A percentile compares a stretch with the other conserved stretches of the same genome.
These are phyloP conservation scores for Acer negundo DNA, from an alignment of 345 rosid species.

Conservation along the genomic window DNA sequence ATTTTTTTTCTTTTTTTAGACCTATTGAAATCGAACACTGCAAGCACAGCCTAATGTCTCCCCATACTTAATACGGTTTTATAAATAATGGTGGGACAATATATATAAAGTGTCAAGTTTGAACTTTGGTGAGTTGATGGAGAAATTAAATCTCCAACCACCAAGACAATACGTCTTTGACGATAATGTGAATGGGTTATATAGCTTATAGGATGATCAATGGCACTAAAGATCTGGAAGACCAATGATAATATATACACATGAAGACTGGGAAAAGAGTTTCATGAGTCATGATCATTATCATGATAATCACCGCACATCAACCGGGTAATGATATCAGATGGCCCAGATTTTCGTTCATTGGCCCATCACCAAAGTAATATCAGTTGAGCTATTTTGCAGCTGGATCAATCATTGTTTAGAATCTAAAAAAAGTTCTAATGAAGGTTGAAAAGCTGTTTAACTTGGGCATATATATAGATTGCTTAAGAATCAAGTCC, in stretches of 20 bases:
- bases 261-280: not conserved
- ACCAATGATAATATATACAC: not conserved
- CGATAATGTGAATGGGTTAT: not conserved
- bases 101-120: too few species aligned
- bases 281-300: constrained; percentile 8
- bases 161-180: too few species aligned
- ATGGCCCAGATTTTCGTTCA: constrained; percentile 20
- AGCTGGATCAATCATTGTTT: not conserved
- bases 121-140: too few species aligned
- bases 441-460: not conserved
- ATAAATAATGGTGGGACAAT: too few species aligned
- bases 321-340: constrained; percentile 9
- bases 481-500: constrained; percentile 37
- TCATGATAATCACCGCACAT: constrained; percentile 9
- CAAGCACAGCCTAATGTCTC: too few species aligned
- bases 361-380: not conserved
- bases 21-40: too few species aligned
- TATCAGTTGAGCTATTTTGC: not conserved
- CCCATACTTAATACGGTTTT: too few species aligned
- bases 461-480: not conserved
- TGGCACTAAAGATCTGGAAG: not conserved
- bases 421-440: not conserved
- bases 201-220: not conserved
- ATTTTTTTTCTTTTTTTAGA: too few species aligned
- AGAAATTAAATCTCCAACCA: too few species aligned